Conservation (phyloP, 495 filamentous ascomycete genomes). For the Penicillium nucicola region DNA sequence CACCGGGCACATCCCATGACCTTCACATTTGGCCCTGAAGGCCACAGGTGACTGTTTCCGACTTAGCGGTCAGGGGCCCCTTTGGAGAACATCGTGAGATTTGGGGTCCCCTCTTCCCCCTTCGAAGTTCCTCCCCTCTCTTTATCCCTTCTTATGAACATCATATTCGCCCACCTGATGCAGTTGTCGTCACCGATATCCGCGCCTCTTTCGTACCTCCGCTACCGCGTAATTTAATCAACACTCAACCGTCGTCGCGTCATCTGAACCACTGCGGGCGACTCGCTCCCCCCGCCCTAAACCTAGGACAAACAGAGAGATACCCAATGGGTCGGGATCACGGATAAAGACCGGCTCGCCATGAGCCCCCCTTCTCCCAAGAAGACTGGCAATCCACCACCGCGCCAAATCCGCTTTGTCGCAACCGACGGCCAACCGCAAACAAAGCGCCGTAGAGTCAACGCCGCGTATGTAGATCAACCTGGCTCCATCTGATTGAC, state of each 20-base stretch:
- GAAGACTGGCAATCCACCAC: conserved; percentile 40
- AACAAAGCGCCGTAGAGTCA: conserved; percentile 76
- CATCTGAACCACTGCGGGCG: conserved; percentile 1
- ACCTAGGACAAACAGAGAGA: neutral
- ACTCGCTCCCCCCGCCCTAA: neutral
- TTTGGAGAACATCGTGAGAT: neutral
- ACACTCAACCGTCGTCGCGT: conserved; percentile 1
- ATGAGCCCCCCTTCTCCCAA: conserved; percentile 47
- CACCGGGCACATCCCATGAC: conserved; percentile 22
- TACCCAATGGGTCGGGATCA: conserved; percentile 41
- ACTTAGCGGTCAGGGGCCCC: conserved; percentile 2
- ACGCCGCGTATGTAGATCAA: conserved; percentile 63
- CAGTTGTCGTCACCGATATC: conserved; percentile 11
- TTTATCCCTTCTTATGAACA: conserved; percentile 7
- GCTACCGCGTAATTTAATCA: conserved; percentile 12
- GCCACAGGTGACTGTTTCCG: neutral
- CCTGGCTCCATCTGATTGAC: neutral
- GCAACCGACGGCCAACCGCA: conserved; percentile 79
- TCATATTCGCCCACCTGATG: conserved; percentile 13
- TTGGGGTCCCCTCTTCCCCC: neutral
- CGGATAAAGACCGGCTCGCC: conserved; percentile 41
- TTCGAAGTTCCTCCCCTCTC: conserved; percentile 14
- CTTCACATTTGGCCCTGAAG: conserved; percentile 13
- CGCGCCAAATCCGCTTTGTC: conserved; percentile 68
- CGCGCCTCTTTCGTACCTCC: conserved; percentile 9